Base-by-base conservation (phyloP, 2,329 filamentous ascomycete genomes). In the Atkinsonella texensis region DNA sequence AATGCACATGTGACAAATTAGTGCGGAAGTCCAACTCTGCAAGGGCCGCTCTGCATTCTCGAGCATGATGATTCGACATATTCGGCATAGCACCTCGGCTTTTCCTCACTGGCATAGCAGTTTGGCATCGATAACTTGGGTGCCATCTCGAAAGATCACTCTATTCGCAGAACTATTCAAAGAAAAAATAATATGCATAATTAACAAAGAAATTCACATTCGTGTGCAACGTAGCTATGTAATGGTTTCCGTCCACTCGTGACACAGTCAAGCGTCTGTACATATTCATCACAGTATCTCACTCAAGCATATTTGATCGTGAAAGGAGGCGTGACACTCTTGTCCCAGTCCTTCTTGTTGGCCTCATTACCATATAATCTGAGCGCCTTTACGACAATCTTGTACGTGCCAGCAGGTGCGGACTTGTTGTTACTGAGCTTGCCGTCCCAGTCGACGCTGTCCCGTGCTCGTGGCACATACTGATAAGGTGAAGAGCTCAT, bases 361-460 rank as follows among this genome's bases (percentile, higher is more conserved):
- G n/a, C 33, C 18, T 50, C 47, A 23, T 59, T 45, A 23, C 54
- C 56, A 23, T 50, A 50, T n/a, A 55, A 52, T 43, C 56, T 49
- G 18, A 59, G 28, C 10, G 55, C 56, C 18, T 46, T 56, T 10
- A 55, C 42, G 11, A 54, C 28, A 20, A 54, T 35, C 49, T 42
- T 45, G 64, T 76, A 76, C 8, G 55, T 54, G 12, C 72, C 74
- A 6, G 64, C 62, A 6, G 69, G 66, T 5, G 65, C 72, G 47
- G 70, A 72, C 1, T 55, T 61, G 20, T 69, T 72, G 17, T 70
- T 65, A 0, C 62, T 62, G 5, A 76, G 57, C 46, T 59, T 59
- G 31, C 74, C 73, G 53, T 73, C 66, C 67, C 71, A 76, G 6
- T 35, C 52, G 5, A 60, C 12, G 15, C 55, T 43, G 52, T 58